Percentiles rank a stretch among this genome's conserved stretches.
Evolutionary conservation across 2,329 filamentous ascomycete species (phyloP).

Genomic region (Capronia americana): DNA sequence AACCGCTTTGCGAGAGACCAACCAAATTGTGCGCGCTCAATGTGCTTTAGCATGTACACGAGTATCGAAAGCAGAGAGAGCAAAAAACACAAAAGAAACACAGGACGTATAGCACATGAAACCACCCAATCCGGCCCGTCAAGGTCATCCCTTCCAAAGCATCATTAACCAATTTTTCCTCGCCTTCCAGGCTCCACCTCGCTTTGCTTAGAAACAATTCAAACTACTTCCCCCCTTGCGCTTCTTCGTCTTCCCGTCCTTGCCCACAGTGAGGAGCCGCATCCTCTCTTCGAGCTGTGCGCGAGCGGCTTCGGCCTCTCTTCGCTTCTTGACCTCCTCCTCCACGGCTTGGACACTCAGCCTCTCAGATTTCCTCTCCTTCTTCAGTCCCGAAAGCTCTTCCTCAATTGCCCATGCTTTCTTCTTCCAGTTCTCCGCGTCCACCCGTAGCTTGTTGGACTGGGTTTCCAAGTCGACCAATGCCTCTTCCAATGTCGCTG

Average conservation of each 20-base stretch:
- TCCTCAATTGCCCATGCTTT: conserved; percentile 78
- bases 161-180: conserved; percentile 10
- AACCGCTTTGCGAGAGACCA: background rate
- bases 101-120: conserved; percentile 4
- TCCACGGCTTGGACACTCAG: conserved; percentile 86
- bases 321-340: conserved; percentile 90
- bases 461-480: conserved; percentile 91
- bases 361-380: conserved; percentile 65
- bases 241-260: conserved; percentile 73
- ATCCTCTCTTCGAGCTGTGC: conserved; percentile 93
- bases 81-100: conserved; percentile 4
- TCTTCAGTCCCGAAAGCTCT: conserved; percentile 60
- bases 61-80: background rate
- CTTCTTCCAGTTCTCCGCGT: conserved; percentile 89
- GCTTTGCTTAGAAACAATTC: conserved; percentile 84
- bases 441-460: conserved; percentile 86
- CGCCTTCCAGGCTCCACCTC: background rate
- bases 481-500: conserved; percentile 91
- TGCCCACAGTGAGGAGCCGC: conserved; percentile 73
- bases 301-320: conserved; percentile 86
- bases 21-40: background rate
- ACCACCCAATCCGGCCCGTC: conserved; percentile 9
- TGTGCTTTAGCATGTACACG: background rate
- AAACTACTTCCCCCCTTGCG: conserved; percentile 92
- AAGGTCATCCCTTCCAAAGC: conserved; percentile 12